Evolutionary conservation across 345 rosid genomes (phyloP), one percentile per base, ranked within the genome.

Genomic region (Dovyalis caffra): DNA sequence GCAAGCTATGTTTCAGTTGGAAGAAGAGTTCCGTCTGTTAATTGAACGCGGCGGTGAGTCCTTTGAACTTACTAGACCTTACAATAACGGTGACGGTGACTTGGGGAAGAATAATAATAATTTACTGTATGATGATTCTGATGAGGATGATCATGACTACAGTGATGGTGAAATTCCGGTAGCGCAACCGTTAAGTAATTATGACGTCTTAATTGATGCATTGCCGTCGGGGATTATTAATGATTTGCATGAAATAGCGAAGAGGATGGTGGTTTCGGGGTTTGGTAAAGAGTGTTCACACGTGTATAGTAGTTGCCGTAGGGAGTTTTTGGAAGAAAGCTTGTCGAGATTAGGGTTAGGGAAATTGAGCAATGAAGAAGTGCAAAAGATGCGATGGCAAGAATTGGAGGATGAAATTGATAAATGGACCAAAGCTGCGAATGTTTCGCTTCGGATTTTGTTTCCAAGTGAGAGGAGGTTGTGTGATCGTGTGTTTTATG

Each of bases 401-500:
- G 94, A 89, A 23, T 84, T 92, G 2, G 95, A 92, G 63, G 97
- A 90, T 58, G 91, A 92, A 77, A 92, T 95, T 8, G 95, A 92
- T 43, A 89, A 92, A 47, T 92, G 97, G 97, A 91, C 88, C 32
- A 95, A 95, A 84, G 94, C 95, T 2, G 83, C 89, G 1, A 88
- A 88, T 35, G 95, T 92, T 28, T 83, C 88, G 9, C 83, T 95
- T 2, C 87, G 92, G 11, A 90, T 95, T 74, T 88, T 95, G 45
- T 95, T 91, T 77, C 97, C 99, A 3, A 92, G 97, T 68, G 99
- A 95, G 81, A 89, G 99, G 2, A 87, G 97, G n/a, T 81, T 95
- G 75, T 95, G 97, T 28, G 97, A 91, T 70, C 97, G 97, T 2
- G 87, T 95, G 58, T 95, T 90, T 72, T 83, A 86, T 16, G 94